Percentiles rank a stretch among this genome's conserved stretches.
Evolutionary conservation across 805 yeast species (phyloP).

Genomic region (Ogataea zsoltii): DNA sequence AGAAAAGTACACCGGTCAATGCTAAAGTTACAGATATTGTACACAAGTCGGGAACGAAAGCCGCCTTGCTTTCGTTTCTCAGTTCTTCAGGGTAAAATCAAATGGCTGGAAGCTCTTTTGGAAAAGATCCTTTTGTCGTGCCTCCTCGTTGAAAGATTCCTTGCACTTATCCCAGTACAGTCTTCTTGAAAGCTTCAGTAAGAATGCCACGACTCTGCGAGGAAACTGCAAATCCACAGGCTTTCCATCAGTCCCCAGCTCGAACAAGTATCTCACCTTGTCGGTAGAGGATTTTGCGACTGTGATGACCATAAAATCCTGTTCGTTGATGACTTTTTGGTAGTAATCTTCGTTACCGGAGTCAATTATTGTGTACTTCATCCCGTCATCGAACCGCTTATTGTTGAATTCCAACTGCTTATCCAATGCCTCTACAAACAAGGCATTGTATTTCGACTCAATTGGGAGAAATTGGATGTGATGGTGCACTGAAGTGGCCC

Average conservation of each 20-base stretch:
- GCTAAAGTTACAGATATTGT: too few species aligned
- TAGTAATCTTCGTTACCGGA: conserved; percentile 23
- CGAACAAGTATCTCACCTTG: conserved; percentile 26
- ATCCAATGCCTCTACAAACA: conserved; percentile 48
- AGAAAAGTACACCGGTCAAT: too few species aligned
- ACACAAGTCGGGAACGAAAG: too few species aligned
- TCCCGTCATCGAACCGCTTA: conserved; percentile 41
- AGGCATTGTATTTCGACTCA: conserved; percentile 34
- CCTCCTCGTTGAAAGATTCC: conserved; percentile 65
- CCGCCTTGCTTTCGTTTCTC: too few species aligned
- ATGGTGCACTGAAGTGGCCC: conserved; percentile 65
- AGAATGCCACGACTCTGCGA: conserved; percentile 69
- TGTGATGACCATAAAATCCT: conserved; percentile 41
- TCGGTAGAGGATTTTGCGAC: conserved; percentile 16
- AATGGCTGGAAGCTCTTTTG: conserved; percentile 52
- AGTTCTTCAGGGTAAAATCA: conserved; percentile 53
- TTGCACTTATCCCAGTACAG: conserved; percentile 76
- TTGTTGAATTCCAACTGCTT: conserved; percentile 48
- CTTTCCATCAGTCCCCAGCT: conserved; percentile 27
- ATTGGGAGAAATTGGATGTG: conserved; percentile 80
- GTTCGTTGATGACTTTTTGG: conserved; percentile 28
- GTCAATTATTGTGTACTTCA: conserved; percentile 42
- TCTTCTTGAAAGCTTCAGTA: conserved; percentile 61
- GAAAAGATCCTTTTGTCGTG: conserved; percentile 60
- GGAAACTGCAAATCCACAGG: conserved; percentile 79